Evolutionary conservation across 192 early-diverging fungal genomes (phyloP), one percentile per base, ranked within the genome.

Genomic region (Podila epicladia): DNA sequence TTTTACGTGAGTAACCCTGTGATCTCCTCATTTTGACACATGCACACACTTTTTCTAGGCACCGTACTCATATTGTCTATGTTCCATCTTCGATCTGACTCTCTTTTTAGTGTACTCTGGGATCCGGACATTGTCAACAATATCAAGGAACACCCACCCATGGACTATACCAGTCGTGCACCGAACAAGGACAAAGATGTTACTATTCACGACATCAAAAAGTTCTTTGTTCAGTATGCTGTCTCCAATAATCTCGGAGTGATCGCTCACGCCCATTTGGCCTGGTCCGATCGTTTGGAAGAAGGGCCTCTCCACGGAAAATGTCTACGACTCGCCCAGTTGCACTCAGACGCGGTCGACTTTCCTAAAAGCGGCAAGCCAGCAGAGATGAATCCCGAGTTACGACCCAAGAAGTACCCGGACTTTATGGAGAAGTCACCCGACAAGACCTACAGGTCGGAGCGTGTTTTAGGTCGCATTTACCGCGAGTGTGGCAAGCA

Each of bases 311-410:
- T 60, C 3, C 64, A 90, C 62, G 84, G 82, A 5, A 71, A 73
- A 17, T 93, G 91, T 62, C 31, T 91, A 0, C 71, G 72, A 0
- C 82, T 95, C 17, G 94, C 94, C 2, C 84, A 90, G 45, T 72
- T 94, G 2, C 91, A 92, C 66, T 93, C 93, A 15, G 83, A 82
- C 11, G 94, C 94, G 0, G 93, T 95, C 5, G 94, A 95, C 75
- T 95, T 91, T 38, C 87, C 89, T 9, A 95, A 95, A 69, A 88
- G 91, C 17, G 90, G 89, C 1, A 83, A 78, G 19, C 89, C 93
- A 24, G 91, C 89, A 4, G 48, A 45, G 11, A 70, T 93, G 35
- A 71, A 62, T 20, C 31, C 49, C 1, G 86, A 86, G 11, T 72
- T 91, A 2, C 51, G 72, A 28, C 86, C 86, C 5, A 71, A 66